These are phyloP conservation scores for Phalaenopsis hybrid DNA, from an alignment of 116 monocot genomes.

Conservation along the genomic window DNA sequence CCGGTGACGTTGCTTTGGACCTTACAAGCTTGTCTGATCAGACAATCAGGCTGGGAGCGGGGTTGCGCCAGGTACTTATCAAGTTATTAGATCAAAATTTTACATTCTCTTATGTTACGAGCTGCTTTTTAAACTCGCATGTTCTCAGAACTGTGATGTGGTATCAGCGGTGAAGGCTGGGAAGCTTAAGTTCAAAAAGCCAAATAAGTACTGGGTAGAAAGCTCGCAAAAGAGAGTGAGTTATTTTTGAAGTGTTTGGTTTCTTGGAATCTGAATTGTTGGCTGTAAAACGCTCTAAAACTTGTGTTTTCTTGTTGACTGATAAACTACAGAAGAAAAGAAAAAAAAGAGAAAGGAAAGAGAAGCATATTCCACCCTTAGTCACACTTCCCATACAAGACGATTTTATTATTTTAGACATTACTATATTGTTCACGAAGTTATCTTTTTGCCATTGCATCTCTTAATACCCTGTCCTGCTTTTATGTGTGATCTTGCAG, in stretches of 20 bases:
- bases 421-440: background rate
- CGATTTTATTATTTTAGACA: background rate
- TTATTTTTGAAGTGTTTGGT: background rate
- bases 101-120: too few species aligned
- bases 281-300: background rate
- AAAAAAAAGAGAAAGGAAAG: background rate
- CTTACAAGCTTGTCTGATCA: conserved; percentile 51
- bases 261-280: background rate
- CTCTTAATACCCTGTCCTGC: background rate
- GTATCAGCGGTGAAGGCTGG: conserved; percentile 58
- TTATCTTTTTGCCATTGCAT: background rate
- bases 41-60: conserved; percentile 65
- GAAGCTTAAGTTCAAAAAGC: conserved; percentile 64
- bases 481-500: conserved; percentile 30
- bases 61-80: conserved; percentile 60
- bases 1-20: conserved; percentile 78
- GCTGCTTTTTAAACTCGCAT: background rate
- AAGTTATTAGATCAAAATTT: too few species aligned
- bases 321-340: too few species aligned
- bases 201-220: conserved; percentile 94
- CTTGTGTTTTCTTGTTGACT: background rate
- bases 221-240: conserved; percentile 87
- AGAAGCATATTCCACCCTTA: background rate
- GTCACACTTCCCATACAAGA: background rate
- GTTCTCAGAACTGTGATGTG: conserved; percentile 59